These are phyloP conservation scores for Globisporangium nagaii DNA, from an alignment of 352 stramenopile genomes.

Conservation along the genomic window DNA sequence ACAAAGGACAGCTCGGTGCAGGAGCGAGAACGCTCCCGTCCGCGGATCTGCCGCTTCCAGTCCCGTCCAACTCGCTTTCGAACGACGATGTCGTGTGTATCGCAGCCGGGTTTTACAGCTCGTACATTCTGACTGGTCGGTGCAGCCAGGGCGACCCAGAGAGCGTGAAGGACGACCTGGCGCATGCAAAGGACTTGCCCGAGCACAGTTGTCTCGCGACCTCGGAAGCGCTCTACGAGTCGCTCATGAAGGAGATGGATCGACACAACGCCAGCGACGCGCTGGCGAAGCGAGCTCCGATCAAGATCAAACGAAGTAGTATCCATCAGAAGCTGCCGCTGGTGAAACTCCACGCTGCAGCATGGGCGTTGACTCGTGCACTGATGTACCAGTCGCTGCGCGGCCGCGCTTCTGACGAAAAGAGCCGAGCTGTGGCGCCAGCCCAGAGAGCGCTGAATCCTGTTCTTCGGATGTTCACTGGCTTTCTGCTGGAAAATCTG, in stretches of 20 bases:
- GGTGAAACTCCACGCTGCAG: conserved; percentile 69
- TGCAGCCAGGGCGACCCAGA: conserved; percentile 36
- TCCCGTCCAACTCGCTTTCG: conserved; percentile 67
- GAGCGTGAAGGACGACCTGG: conserved; percentile 23
- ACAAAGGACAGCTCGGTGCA: conserved; percentile 80
- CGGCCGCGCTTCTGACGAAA: conserved; percentile 1
- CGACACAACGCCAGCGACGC: conserved; percentile 20
- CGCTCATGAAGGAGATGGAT: conserved; percentile 86
- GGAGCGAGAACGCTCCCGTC: conserved; percentile 73
- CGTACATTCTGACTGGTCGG: conserved; percentile 81
- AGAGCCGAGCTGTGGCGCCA: not conserved
- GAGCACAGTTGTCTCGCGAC: conserved; percentile 52
- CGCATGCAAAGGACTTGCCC: conserved; percentile 47
- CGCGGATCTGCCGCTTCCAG: conserved; percentile 69
- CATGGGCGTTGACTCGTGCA: conserved; percentile 74
- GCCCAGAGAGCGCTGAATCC: conserved; percentile 29
- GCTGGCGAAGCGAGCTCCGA: conserved; percentile 13
- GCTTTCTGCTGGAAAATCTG: conserved; percentile 66
- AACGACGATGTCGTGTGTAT: conserved; percentile 82
- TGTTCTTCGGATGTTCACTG: conserved; percentile 45
- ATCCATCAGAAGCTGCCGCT: conserved; percentile 54
- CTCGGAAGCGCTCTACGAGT: conserved; percentile 79
- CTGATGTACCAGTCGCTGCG: conserved; percentile 76
- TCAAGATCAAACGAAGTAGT: conserved; percentile 44
- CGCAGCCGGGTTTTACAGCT: conserved; percentile 85